Percentiles rank a stretch among this genome's conserved stretches.
phyloP scores from a whole-genome alignment of 1,284 basidiomycete genomes.

The Moesziomyces parantarcticus region DNA sequence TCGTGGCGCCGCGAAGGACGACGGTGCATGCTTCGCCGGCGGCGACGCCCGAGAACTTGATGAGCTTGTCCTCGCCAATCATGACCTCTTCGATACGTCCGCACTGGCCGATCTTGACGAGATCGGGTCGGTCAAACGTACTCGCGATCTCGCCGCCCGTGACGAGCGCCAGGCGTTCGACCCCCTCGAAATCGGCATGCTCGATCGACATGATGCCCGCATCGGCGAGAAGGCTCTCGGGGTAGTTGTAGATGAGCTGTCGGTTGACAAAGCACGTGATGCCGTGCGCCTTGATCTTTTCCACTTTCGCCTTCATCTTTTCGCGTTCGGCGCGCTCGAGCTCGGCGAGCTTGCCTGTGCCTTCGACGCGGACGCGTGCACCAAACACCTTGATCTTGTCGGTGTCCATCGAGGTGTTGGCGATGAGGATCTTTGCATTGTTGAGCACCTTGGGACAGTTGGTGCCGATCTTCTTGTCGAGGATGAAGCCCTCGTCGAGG shows the following conservation, averaged over 20 bases:
- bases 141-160: constrained; percentile 97
- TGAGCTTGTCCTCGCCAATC: constrained; percentile 98
- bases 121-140: constrained; percentile 92
- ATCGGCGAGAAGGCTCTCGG: constrained; percentile 91
- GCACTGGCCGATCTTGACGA: constrained; percentile 92
- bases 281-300: constrained; percentile 91
- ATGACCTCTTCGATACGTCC: constrained; percentile 98
- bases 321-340: constrained; percentile 96
- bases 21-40: constrained; percentile 99
- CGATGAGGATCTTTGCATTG: constrained; percentile 95
- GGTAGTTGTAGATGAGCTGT: constrained; percentile 99
- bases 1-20: constrained; percentile 93
- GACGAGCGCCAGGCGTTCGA: constrained; percentile 93
- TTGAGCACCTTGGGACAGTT: constrained; percentile 95
- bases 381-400: constrained; percentile 99
- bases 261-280: constrained; percentile 99
- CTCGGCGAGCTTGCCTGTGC: constrained; percentile 95
- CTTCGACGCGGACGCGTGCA: constrained; percentile 92
- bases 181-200: constrained; percentile 99
- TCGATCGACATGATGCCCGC: constrained; percentile 96
- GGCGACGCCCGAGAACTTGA: constrained; percentile 98
- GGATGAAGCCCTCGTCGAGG: constrained; percentile 98
- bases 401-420: constrained; percentile 99
- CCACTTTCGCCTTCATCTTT: constrained; percentile 99
- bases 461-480: constrained; percentile 94